Evolutionary conservation across 1,139 yeast species (phyloP), one percentile per base, ranked within the genome.

Genomic region (Debaryomycetaceae sp.): DNA sequence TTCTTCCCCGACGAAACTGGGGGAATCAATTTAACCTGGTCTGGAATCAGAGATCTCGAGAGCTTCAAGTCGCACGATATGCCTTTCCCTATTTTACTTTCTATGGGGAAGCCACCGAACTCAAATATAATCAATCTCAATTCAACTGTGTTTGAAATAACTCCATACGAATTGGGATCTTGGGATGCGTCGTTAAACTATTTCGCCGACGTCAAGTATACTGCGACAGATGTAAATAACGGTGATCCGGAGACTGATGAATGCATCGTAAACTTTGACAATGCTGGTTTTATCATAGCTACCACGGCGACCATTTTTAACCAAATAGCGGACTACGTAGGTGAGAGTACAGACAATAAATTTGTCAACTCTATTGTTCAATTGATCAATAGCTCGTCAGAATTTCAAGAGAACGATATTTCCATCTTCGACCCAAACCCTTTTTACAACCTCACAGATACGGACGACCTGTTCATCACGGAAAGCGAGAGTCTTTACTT

Each of bases 401-500:
- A 17, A 17, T 17, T 17, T 17, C 20, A 17, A 17, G 62, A 67
- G 36, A 62, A 61, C 40, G 78, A 73, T 47, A 65, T 73, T 40
- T 78, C 78, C 1, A 49, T 62, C 7, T 73, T 70, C 53, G 45
- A 52, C 8, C 78, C 78, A 11, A 73, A 73, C 48, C 78, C 78
- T 6, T 73, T 72, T 52, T 37, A 42, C 11, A 49, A 47, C 6
- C 13, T 6, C 6, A 11, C 6, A 8, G 14, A 13, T 20, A 34
- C 17, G 2, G 9, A n/a, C 23, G 23, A 36, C 13, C 14, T 11
- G 5, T 22, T 37, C 9, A 62, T 74, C 46, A 50, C 63, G 42
- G 44, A 55, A 42, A 59, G 62, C 54, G 72, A 75, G 5, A 68
- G 77, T 4, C 71, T 90, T 39, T 78, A 66, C 57, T 72, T 89